Base-by-base conservation (phyloP, 1,139 yeast species). In the Yamadazyma dushanensis region DNA sequence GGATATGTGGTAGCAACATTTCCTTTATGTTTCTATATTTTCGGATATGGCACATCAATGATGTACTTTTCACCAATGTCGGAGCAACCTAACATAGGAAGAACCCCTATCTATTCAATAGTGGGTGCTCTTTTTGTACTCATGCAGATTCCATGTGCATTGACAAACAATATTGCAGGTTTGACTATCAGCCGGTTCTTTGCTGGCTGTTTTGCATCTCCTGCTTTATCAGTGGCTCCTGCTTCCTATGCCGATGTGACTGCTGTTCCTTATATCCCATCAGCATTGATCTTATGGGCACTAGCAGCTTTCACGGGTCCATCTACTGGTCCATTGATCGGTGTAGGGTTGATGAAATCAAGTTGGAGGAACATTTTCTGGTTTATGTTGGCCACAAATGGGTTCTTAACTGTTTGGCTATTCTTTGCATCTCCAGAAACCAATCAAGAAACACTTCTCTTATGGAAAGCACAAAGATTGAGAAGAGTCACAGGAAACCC, bases 31-130 rank as follows among this genome's bases (percentile, higher is more conserved):
- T 33, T 57, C 41, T 60, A 56, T 45, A 78, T 78, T 11, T 45
- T 76, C 14, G 83, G 81, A 2, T 77, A 76, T 45, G 83, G 80
- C 22, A 34, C 73, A 25, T 83, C 82, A 0, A 81, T 81, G 5
- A 58, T 75, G 65, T 38, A 77, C 1, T 67, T 75, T 36, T 66
- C 80, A 3, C 83, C 84, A 2, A 41, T 78, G 39, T 69, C 80
- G 3, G 84, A 78, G 50, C 51, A 56, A 39, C 51, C 62, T 5
- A 57, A 59, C n/a, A 68, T 79, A 38, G 87, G 88, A 4, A 64
- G 88, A 45, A 74, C 71, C 33, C 48, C 61, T 26, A 52, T 64
- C 32, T 65, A 65, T 42, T 48, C 63, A 32, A 26, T 49, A 26
- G 61, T 68, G 3, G 46, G 61, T 28, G 60, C 63, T 43, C 35